These are phyloP conservation scores for Physcomitrellopsis africana DNA, from an alignment of 225 moss, liverwort and hornwort species.

Conservation along the genomic window DNA sequence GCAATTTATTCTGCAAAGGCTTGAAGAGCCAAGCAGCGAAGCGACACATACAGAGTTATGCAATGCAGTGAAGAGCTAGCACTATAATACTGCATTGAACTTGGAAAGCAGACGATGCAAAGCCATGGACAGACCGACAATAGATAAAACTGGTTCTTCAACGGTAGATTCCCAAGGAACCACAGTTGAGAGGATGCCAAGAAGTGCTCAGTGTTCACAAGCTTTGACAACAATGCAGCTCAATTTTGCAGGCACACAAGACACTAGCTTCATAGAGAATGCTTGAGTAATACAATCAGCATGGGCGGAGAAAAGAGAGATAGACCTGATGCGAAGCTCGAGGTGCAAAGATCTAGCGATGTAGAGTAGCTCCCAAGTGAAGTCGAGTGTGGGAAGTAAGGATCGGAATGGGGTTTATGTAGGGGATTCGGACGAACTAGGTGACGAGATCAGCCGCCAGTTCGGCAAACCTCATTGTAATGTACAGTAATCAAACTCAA, in stretches of 20 bases:
- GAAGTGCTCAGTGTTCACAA: background rate
- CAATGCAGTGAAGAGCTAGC: background rate
- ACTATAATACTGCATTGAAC: background rate
- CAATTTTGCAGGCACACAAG: too few relatives aligned
- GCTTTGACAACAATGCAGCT: background rate
- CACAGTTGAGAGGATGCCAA: too few relatives aligned
- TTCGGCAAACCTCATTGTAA: background rate
- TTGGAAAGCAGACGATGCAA: too few relatives aligned
- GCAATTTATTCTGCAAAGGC: background rate
- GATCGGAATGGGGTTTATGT: constrained; percentile 21
- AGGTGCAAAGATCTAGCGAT: background rate
- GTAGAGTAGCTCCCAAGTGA: background rate
- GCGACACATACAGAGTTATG: background rate
- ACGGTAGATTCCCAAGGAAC: background rate
- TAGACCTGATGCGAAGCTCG: background rate
- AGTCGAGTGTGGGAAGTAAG: constrained; percentile 14
- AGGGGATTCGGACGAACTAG: background rate
- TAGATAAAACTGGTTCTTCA: background rate
- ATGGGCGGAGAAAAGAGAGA: background rate
- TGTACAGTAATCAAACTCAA: background rate
- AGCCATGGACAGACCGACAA: background rate
- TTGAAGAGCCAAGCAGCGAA: background rate
- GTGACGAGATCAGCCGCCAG: constrained; percentile 21
- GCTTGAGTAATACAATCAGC: too few relatives aligned
- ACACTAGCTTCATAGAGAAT: too few relatives aligned